phyloP scores from a whole-genome alignment of 1,284 basidiomycete species.

The Ceratobasidium sp. region DNA sequence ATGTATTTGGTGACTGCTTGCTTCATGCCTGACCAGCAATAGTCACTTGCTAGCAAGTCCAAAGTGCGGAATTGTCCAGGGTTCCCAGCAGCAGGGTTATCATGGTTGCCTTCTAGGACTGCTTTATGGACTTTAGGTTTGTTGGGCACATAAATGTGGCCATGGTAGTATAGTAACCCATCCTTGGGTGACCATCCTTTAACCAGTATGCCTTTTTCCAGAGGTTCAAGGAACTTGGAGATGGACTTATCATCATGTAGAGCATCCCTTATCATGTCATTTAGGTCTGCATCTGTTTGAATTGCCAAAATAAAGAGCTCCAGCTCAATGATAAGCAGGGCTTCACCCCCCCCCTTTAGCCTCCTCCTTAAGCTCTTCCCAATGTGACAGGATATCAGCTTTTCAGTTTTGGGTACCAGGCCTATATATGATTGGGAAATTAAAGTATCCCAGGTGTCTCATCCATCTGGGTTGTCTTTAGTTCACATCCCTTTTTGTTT shows the following conservation, averaged over 20 bases:
- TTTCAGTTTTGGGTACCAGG: background rate
- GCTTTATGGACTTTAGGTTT: too few relatives aligned
- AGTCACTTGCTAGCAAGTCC: background rate
- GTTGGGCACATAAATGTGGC: too few relatives aligned
- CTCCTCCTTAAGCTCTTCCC: background rate
- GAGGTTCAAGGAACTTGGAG: background rate
- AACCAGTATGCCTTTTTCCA: background rate
- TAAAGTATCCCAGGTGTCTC: background rate
- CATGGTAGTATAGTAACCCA: too few relatives aligned
- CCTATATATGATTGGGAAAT: background rate
- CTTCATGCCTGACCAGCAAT: background rate
- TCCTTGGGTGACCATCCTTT: too few relatives aligned
- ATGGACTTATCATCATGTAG: background rate
- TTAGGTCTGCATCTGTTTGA: background rate
- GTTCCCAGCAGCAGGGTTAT: background rate
- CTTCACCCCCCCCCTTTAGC: constrained; percentile 31
- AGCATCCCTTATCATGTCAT: background rate
- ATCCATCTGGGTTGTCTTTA: background rate
- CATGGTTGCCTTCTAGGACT: background rate
- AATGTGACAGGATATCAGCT: background rate
- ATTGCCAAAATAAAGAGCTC: constrained; percentile 6
- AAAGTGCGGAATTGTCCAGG: background rate
- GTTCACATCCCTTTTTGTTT: too few relatives aligned
- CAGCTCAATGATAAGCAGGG: background rate
- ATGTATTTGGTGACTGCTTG: background rate